Evolutionary conservation across 2,329 filamentous ascomycete genomes (phyloP), one percentile per base, ranked within the genome.

Genomic region (Ophiobolus disseminans): DNA sequence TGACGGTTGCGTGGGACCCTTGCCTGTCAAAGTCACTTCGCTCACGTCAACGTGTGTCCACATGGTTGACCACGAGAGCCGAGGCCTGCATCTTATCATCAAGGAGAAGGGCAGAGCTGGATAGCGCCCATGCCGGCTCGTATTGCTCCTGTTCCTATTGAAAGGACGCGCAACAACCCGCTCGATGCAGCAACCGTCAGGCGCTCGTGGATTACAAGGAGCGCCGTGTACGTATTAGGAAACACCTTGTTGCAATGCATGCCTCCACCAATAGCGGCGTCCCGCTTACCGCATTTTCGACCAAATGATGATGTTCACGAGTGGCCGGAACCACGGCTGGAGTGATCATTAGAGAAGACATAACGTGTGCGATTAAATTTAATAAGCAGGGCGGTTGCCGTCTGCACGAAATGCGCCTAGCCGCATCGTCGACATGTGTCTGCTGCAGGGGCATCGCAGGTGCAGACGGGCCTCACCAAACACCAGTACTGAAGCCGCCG

Each of bases 341-440:
- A 28, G 20, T 26, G 20, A 23, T n/a, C n/a, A n/a, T n/a, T n/a
- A n/a, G n/a, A n/a, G n/a, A n/a, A n/a, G n/a, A n/a, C n/a, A n/a
- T n/a, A n/a, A n/a, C n/a, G n/a, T n/a, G n/a, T n/a, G n/a, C n/a
- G n/a, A n/a, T n/a, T n/a, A n/a, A n/a, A n/a, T n/a, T n/a, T n/a
- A n/a, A n/a, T n/a, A n/a, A n/a, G n/a, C n/a, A n/a, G n/a, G n/a
- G n/a, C n/a, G n/a, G 37, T 35, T 30, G 13, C 41, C n/a, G 30
- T 38, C 43, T 48, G 50, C 50, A 45, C 44, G 50, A 26, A 48
- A 48, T 48, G 40, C 41, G 25, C 23, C 46, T 53, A 50, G 46
- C 35, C 35, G 50, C 41, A 32, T 41, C 28, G 41, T 42, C 32
- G 36, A 34, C 11, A 32, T 41, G n/a, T n/a, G 22, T 39, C 40